These are phyloP conservation scores for Citrus sinensis DNA, from an alignment of 345 rosid species.

Conservation along the genomic window DNA sequence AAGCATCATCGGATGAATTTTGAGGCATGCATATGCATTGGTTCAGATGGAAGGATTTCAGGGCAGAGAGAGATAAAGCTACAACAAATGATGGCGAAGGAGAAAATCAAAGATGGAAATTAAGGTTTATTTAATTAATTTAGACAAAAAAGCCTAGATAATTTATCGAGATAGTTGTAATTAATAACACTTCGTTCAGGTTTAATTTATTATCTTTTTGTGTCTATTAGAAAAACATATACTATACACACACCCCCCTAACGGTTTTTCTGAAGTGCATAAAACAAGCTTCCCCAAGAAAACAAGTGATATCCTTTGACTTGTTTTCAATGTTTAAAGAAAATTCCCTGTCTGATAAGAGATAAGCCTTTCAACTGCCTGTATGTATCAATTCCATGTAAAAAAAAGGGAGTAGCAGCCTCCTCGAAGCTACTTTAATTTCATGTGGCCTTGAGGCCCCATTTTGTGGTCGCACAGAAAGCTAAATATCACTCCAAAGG, in stretches of 20 bases:
- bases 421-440: background rate
- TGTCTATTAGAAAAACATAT: background rate
- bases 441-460: background rate
- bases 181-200: background rate
- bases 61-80: background rate
- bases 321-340: background rate
- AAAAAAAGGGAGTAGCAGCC: background rate
- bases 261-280: background rate
- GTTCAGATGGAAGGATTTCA: conserved; percentile 1
- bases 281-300: background rate
- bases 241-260: no score
- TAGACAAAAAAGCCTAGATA: background rate
- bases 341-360: background rate
- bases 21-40: conserved; percentile 2
- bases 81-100: background rate
- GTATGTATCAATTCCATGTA: background rate
- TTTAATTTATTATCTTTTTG: background rate
- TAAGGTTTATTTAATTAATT: background rate
- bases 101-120: background rate
- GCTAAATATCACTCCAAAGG: conserved; percentile 5
- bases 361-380: background rate
- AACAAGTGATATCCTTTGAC: no score
- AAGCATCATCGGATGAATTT: conserved; percentile 3
- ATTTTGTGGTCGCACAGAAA: background rate
- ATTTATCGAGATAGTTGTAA: background rate